These are phyloP conservation scores for Pyrus hybrid DNA, from an alignment of 331 rosid genomes.

Conservation along the genomic window DNA sequence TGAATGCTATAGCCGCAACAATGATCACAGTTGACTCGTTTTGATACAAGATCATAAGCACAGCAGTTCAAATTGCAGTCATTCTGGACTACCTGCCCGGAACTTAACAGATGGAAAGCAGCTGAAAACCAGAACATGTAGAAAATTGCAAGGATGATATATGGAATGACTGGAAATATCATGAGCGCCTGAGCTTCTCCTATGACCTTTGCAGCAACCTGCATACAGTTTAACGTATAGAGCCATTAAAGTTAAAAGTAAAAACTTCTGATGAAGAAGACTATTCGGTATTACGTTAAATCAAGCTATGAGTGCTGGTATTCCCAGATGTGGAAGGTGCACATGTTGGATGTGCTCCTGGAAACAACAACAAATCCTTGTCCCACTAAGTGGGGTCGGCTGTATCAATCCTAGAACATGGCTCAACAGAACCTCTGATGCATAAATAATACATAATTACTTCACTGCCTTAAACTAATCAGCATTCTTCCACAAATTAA, in stretches of 20 bases:
- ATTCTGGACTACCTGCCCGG: constrained; percentile 87
- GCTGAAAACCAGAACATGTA: constrained; percentile 98
- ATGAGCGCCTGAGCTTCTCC: constrained; percentile 97
- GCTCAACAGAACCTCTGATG: not conserved
- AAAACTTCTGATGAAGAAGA: not conserved
- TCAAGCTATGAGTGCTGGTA: not conserved
- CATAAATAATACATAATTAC: not conserved
- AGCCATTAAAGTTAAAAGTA: constrained; percentile 2
- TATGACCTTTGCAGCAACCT: constrained; percentile 98
- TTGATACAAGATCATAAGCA: constrained; percentile 67
- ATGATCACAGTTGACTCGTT: constrained; percentile 73
- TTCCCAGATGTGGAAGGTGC: not conserved
- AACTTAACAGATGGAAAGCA: constrained; percentile 87
- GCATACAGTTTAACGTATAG: constrained; percentile 17
- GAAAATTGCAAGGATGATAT: constrained; percentile 67
- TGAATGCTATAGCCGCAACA: constrained; percentile 91
- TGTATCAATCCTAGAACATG: no score
- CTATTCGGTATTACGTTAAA: not conserved
- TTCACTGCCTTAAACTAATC: not conserved
- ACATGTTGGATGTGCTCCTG: not conserved
- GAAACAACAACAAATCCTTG: no score
- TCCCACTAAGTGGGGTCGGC: no score
- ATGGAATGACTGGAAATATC: constrained; percentile 79
- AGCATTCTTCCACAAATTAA: not conserved
- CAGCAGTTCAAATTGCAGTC: constrained; percentile 84